Conservation (phyloP, 164 flowering plant species). For the Aristolochia contorta region DNA sequence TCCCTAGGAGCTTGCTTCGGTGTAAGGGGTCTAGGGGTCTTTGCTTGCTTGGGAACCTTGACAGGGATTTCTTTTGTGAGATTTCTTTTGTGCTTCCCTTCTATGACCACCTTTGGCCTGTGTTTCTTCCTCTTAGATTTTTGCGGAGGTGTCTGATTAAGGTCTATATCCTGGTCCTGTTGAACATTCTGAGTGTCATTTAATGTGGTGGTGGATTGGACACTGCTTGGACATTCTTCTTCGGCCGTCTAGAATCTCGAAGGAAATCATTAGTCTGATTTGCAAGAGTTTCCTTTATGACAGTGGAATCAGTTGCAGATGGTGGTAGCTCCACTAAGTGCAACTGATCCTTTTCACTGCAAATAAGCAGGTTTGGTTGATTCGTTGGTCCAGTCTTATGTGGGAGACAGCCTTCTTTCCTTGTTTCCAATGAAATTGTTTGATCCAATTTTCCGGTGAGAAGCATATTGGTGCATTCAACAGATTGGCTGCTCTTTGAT, state of each 20-base stretch:
- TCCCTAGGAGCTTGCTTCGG: conserved; percentile 6
- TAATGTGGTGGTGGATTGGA: conserved; percentile 10
- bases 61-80: too few relatives aligned
- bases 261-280: too few relatives aligned
- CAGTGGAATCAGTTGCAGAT: too few relatives aligned
- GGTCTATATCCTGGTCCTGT: conserved; percentile 22
- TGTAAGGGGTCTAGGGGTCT: not conserved
- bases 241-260: conserved; percentile 6
- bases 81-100: conserved; percentile 41
- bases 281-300: too few relatives aligned
- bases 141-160: conserved; percentile 48
- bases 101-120: conserved; percentile 64
- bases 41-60: conserved; percentile 18
- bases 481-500: not conserved
- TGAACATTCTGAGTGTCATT: conserved; percentile 21
- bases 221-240: conserved; percentile 8
- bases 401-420: conserved; percentile 2
- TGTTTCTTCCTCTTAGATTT: conserved; percentile 49
- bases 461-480: conserved; percentile 1
- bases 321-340: too few relatives aligned
- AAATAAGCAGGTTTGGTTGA: conserved; percentile 1
- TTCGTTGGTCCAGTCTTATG: conserved; percentile 2
- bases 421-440: conserved; percentile 3
- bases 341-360: not conserved
- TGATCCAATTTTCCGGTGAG: conserved; percentile 2